A percentile compares a stretch with the other conserved stretches of the same genome.
These are phyloP conservation scores for Blastobotrys petasosporus DNA, from an alignment of 1,139 yeast genomes.

Conservation along the genomic window DNA sequence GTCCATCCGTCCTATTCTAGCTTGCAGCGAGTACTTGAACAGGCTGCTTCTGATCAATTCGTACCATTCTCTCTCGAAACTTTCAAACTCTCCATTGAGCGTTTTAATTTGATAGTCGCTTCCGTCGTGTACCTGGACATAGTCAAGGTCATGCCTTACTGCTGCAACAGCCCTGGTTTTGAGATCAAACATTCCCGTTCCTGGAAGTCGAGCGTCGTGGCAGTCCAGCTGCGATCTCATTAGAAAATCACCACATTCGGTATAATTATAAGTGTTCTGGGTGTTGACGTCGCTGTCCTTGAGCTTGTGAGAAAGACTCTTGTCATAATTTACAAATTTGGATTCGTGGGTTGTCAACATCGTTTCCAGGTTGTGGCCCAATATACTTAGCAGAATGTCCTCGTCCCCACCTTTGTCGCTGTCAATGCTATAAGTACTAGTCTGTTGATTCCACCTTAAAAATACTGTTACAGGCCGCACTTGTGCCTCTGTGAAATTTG, in stretches of 20 bases:
- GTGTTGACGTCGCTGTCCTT: neutral
- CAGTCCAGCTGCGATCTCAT: constrained; percentile 93
- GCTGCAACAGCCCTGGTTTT: constrained; percentile 90
- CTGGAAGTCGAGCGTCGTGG: constrained; percentile 68
- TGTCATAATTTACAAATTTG: constrained; percentile 40
- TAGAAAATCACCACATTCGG: constrained; percentile 59
- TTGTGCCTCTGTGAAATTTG: constrained; percentile 34
- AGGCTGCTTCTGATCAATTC: constrained; percentile 74
- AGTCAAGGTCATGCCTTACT: constrained; percentile 68
- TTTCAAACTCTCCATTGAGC: constrained; percentile 60
- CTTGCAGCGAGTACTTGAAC: constrained; percentile 83
- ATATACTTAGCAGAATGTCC: constrained; percentile 64
- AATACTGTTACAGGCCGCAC: constrained; percentile 41
- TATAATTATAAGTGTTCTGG: constrained; percentile 57
- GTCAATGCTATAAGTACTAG: constrained; percentile 55
- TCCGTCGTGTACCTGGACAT: constrained; percentile 50
- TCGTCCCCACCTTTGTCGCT: constrained; percentile 63
- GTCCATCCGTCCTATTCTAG: constrained; percentile 94
- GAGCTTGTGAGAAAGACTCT: constrained; percentile 13
- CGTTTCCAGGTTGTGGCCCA: constrained; percentile 76
- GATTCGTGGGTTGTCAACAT: constrained; percentile 55
- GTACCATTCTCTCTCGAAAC: constrained; percentile 69
- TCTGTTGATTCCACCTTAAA: constrained; percentile 34
- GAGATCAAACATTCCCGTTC: constrained; percentile 86
- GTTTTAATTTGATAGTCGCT: constrained; percentile 62